Conservation (phyloP, 2,329 filamentous ascomycete genomes). For the Aureobasidium sp. region DNA sequence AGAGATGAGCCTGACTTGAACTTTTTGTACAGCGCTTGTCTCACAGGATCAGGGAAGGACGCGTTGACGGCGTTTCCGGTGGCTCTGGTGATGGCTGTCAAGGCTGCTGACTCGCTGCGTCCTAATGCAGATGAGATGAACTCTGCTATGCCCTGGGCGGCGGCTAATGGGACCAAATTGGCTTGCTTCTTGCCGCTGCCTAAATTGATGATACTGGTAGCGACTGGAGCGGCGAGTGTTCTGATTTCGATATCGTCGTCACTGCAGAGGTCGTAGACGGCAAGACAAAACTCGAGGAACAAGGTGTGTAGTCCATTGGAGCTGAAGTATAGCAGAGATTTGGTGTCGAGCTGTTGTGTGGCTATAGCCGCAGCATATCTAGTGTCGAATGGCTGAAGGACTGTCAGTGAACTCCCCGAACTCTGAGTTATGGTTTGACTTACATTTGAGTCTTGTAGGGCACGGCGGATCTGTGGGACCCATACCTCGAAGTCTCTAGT, state of each 20-base stretch:
- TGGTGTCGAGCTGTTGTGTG: slow-evolving; percentile 23
- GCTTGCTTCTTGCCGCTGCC: slow-evolving; percentile 23
- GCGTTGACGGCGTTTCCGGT: slow-evolving; percentile 14
- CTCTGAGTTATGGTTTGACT: not conserved
- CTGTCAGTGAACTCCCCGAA: not conserved
- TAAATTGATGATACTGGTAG: slow-evolving; percentile 48
- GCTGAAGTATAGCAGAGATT: slow-evolving; percentile 2
- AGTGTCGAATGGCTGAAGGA: slow-evolving; percentile 27
- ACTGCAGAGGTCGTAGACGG: slow-evolving; percentile 80
- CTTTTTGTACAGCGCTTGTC: slow-evolving; percentile 35
- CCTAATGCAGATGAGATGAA: slow-evolving; percentile 32
- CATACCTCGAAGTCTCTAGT: not conserved
- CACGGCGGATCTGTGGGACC: slow-evolving; percentile 15
- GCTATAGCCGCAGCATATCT: slow-evolving; percentile 33
- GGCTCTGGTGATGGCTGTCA: slow-evolving; percentile 15
- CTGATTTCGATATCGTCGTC: slow-evolving; percentile 96
- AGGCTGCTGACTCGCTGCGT: not conserved
- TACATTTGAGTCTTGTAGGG: slow-evolving; percentile 26
- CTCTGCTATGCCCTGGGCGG: slow-evolving; percentile 43
- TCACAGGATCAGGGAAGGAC: slow-evolving; percentile 28
- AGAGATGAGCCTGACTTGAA: slow-evolving; percentile 67
- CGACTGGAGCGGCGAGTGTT: slow-evolving; percentile 63
- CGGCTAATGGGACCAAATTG: slow-evolving; percentile 54
- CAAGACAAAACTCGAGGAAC: slow-evolving; percentile 64
- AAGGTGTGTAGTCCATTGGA: not conserved